Conservation (phyloP, 2,329 filamentous ascomycete species). For the Leptoxyphium fumago region DNA sequence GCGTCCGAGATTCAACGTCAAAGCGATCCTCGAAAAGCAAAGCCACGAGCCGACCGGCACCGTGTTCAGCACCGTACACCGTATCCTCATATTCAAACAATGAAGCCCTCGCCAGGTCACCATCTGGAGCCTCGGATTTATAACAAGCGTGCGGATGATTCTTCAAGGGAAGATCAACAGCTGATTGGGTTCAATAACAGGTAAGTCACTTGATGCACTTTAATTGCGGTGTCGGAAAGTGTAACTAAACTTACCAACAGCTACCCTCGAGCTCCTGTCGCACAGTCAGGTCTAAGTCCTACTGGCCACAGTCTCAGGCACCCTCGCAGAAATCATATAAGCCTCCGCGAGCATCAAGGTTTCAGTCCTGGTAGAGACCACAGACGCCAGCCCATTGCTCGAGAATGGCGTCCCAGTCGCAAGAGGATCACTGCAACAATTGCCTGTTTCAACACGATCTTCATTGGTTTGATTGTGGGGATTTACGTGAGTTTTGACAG, state of each 20-base stretch:
- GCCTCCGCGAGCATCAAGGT: conserved; percentile 20
- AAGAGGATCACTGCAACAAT: conserved; percentile 56
- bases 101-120: too few species aligned
- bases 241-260: too few species aligned
- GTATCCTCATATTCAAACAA: neutral
- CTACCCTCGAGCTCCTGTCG: too few species aligned
- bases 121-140: too few species aligned
- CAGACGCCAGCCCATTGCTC: conserved; percentile 50
- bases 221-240: too few species aligned
- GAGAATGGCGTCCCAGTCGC: conserved; percentile 53
- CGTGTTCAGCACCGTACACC: neutral
- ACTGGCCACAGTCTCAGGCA: conserved; percentile 14
- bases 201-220: too few species aligned
- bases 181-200: too few species aligned
- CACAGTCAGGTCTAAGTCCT: neutral
- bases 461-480: conserved; percentile 56
- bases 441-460: conserved; percentile 57
- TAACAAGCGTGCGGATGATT: too few species aligned
- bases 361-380: conserved; percentile 32
- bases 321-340: conserved; percentile 20
- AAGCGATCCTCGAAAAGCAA: neutral
- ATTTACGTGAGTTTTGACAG: conserved; percentile 42
- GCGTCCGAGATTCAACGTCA: neutral
- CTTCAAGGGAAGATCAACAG: too few species aligned
- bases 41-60: neutral